Evolutionary conservation across 164 flowering plant genomes (phyloP), one percentile per base, ranked within the genome.

Genomic region (Magnolia sinica): DNA sequence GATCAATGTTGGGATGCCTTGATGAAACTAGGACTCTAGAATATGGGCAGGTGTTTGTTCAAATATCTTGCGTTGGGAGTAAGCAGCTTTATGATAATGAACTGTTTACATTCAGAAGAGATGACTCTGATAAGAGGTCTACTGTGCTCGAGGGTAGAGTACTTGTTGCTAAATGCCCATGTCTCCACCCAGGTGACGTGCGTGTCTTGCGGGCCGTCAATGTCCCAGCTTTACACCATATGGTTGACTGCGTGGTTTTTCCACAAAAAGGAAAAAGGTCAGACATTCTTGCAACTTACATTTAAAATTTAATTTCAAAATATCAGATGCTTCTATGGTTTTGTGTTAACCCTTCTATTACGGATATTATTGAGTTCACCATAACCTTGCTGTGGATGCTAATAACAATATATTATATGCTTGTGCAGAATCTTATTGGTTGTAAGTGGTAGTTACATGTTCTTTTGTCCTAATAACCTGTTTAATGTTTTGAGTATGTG

Each of bases 171-270:
- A 96, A 91, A 86, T 94, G 94, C 73, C 99, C 99, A 0, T 94
- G 99, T 71, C 80, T 96, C 61, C 98, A 96, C 78, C 99, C 99
- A 10, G 99, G 98, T 16, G 98, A 96, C 85, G 86, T 96, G 20
- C 95, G 97, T 74, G 87, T 92, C 70, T 74, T 96, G 72, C 64
- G 1, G 78, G 98, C 98, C 65, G 87, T 92, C 10, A 70, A 92
- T 84, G 91, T 89, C 72, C 93, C 92, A 2, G 85, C 83, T 19
- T 81, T 96, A 85, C 86, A 85, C 65, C 98, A 92, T 77, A 90
- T 96, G 97, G 90, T 91, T 73, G 97, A 96, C 71, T 96, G 99
- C 73, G 89, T 96, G 72, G 98, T 96, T 71, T 96, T 96, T 79
- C 99, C 99, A 27, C 94, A 89, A 71, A 91, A 90, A 75, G 99